Conservation (phyloP, 257 asterid genomes). For the Eucommia ulmoides region DNA sequence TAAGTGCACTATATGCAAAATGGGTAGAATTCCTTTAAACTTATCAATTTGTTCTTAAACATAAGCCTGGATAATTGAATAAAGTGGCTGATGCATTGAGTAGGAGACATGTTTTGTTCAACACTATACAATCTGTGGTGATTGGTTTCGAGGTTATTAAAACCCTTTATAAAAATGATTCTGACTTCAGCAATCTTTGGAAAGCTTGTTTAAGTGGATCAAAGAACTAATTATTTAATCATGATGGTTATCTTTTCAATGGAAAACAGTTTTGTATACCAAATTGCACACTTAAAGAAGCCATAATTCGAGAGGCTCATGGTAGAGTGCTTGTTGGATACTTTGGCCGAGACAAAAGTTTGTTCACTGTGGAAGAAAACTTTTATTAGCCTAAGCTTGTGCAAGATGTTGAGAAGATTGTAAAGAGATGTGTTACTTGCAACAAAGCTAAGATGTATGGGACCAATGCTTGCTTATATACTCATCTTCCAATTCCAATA, state of each 20-base stretch:
- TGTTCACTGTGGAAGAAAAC: neutral
- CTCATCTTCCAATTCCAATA: neutral
- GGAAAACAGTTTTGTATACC: neutral
- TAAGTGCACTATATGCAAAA: neutral
- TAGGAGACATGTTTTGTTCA: neutral
- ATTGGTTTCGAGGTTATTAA: neutral
- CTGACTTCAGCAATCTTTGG: neutral
- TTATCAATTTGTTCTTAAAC: neutral
- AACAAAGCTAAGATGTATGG: neutral
- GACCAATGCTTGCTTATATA: neutral
- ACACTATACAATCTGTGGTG: neutral
- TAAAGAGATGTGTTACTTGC: neutral
- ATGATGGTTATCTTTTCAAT: neutral
- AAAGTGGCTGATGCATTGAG: neutral
- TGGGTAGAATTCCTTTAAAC: neutral
- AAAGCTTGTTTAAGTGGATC: neutral
- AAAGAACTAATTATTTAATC: neutral
- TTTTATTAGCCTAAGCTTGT: neutral
- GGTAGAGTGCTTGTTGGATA: neutral
- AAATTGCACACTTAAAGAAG: neutral
- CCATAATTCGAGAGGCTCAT: neutral
- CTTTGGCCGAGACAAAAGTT: neutral
- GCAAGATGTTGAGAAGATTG: neutral
- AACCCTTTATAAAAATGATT: neutral
- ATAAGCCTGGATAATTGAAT: neutral